Evolutionary conservation across 2,329 filamentous ascomycete genomes (phyloP).

Genomic region (Uncinocarpus reesii): DNA sequence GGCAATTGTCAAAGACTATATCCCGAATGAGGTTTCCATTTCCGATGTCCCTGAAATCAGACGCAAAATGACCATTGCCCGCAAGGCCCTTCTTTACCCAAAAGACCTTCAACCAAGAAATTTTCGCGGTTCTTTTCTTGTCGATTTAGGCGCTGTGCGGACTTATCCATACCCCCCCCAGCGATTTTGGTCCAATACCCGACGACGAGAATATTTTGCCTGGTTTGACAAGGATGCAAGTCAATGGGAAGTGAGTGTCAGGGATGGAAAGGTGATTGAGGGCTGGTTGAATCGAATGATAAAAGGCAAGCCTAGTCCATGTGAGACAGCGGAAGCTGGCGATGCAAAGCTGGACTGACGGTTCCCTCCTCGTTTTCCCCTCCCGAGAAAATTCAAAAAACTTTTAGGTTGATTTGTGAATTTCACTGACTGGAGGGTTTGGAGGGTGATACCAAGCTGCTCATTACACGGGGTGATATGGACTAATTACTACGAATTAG

Average conservation of each 20-base stretch:
- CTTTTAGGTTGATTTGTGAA: no score
- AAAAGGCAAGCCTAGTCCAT: no score
- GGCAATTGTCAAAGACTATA: slow-evolving; percentile 16
- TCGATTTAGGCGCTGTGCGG: slow-evolving; percentile 12
- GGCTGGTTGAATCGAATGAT: slow-evolving; percentile 10
- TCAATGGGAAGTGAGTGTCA: slow-evolving; percentile 9
- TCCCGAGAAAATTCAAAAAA: no score
- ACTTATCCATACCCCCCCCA: slow-evolving; percentile 13
- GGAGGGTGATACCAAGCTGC: no score
- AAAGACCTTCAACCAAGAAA: slow-evolving; percentile 11
- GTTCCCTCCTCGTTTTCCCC: background rate
- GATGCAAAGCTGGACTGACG: background rate
- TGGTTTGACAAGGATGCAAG: slow-evolving; percentile 10
- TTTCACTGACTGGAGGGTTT: no score
- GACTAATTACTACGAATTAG: no score
- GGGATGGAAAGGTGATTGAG: slow-evolving; percentile 8
- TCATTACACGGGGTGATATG: no score
- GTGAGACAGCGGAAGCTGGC: background rate
- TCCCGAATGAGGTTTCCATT: slow-evolving; percentile 5
- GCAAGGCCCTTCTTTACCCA: slow-evolving; percentile 12
- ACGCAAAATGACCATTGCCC: slow-evolving; percentile 14
- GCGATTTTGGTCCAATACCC: slow-evolving; percentile 5
- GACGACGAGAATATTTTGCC: background rate
- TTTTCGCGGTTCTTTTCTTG: slow-evolving; percentile 14
- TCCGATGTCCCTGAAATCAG: slow-evolving; percentile 14